Evolutionary conservation across 495 filamentous ascomycete genomes (phyloP), one percentile per base, ranked within the genome.

Genomic region (Sphaerosporella brunnea): DNA sequence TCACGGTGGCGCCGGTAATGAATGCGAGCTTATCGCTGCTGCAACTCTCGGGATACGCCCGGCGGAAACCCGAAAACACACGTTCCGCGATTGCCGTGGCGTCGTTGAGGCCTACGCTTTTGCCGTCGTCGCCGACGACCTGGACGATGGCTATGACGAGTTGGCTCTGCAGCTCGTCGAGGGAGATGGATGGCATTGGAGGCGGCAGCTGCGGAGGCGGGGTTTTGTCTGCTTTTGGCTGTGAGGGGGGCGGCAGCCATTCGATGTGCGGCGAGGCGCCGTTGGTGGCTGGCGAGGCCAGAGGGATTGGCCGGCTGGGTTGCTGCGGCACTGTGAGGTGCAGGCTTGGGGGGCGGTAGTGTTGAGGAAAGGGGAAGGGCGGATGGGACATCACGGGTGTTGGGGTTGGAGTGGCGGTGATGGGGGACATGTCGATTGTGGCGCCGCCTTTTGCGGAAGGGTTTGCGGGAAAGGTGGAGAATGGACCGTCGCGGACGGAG

Each of bases 381-480:
- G 57, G 51, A 38, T 54, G 57, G 7, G 47, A 51, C 28, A 51
- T 50, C 19, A 60, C 44, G 2, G 58, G 58, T 8, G 54, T 52
- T 1, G 58, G 58, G 4, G 57, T 61, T 13, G 57, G 44, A 8
- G 40, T 24, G 4, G 43, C 43, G 2, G 57, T 53, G 18, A 53
- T 51, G 9, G 56, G 49, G 28, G 50, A 55, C 15, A 45, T 43
- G 19, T 52, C 44, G 9, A 55, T 49, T 21, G 57, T 58, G 20
- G 53, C 51, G 15, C 51, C 41, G 1, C 51, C 53, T 35, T 60
- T 60, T 7, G 53, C 56, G 34, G 63, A 66, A 10, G 79, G 74
- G 46, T 81, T 80, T 23, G 77, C 79, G 0, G 85, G 84, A 52
- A 93, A 93, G 0, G 86, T 87, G 5, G 80, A 85, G 56, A 88